Base-by-base conservation (phyloP, 2,329 filamentous ascomycete species). In the Cytospora chrysosperma region DNA sequence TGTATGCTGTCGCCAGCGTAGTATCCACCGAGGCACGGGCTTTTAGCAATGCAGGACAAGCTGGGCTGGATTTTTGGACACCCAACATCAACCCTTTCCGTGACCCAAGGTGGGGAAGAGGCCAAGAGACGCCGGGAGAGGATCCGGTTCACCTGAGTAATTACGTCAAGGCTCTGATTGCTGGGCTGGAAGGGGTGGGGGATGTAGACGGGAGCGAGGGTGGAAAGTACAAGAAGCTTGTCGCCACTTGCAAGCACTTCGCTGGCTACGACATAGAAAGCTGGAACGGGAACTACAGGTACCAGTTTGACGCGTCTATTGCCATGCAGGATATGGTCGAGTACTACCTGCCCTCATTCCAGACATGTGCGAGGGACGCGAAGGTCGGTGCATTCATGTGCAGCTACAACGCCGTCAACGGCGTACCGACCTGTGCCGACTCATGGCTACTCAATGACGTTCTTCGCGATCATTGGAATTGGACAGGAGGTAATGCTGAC, bases 71-170 rank as follows among this genome's bases (percentile, higher is more conserved):
- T 70, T 87, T 80, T 68, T 89, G 85, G 82, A 86, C 88, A 0
- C 88, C 88, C 0, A 88, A 90, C 69, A 86, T 90, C 72, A 89
- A 89, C 68, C 81, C 84, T 0, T 89, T 84, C 74, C 82, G 82
- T 37, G 85, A 88, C 69, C 85, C 87, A 0, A 75, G 87, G 24
- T 87, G 85, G 86, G 86, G 86, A 0, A 76, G 86, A 10, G 85
- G 85, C 0, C 80, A 83, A 67, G 84, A 88, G 69, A 87, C 85
- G 0, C 85, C 85, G 0, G 67, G 67, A 19, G 70, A 72, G 52
- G 70, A 72, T 27, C 61, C 69, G 0, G 61, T 71, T 27, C 67
- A 68, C 10, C 60, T 70, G 53, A 70, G 69, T 61, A 64, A 67
- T 13, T 73, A 70, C 37, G 69, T 68, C 13, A 65, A 63, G n/a